Evolutionary conservation across 352 stramenopile genomes (phyloP), one percentile per base, ranked within the genome.

Genomic region (Blastocystis sp.): DNA sequence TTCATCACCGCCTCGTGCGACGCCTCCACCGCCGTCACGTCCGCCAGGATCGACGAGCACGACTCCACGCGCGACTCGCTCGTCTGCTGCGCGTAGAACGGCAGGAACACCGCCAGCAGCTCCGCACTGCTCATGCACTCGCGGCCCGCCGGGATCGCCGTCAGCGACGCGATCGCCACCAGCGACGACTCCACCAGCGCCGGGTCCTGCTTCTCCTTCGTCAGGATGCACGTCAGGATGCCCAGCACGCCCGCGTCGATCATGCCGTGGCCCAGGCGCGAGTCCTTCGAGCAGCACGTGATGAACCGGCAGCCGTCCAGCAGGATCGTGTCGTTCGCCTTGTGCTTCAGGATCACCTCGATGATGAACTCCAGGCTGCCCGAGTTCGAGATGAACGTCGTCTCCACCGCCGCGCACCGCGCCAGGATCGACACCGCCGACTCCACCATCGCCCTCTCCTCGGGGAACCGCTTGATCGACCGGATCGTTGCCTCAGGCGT

Each of bases 271-370:
- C 74, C 74, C 38, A 84, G 74, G 43, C 56, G 74, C 38, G 74
- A 69, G 53, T 84, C 74, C n/a, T 52, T 67, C 41, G 74, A 28
- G 60, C 74, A 84, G 28, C 41, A 34, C 52, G 74, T 84, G 53
- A 84, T 84, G 28, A 84, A 84, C 9, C 74, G 74, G 45, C 74
- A 84, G 17, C 74, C 74, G 61, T 84, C 60, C 23, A 84, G 74
- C 38, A 84, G 52, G 60, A 84, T 84, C 5, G 38, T 56, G 56
- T 84, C 56, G 21, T 64, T 53, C 23, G 70, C 74, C 60, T 69
- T 84, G 11, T 67, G 34, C 40, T 70, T 34, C 74, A 84, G 52
- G n/a, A 84, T 45, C 56, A 64, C 74, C 53, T 84, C 56, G 52
- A 84, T 84, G 74, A 84, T 67, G 28, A 38, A 64, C 40, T 84